These are phyloP conservation scores for Flaveria robusta DNA, from an alignment of 129 eudicot genomes.

Conservation along the genomic window DNA sequence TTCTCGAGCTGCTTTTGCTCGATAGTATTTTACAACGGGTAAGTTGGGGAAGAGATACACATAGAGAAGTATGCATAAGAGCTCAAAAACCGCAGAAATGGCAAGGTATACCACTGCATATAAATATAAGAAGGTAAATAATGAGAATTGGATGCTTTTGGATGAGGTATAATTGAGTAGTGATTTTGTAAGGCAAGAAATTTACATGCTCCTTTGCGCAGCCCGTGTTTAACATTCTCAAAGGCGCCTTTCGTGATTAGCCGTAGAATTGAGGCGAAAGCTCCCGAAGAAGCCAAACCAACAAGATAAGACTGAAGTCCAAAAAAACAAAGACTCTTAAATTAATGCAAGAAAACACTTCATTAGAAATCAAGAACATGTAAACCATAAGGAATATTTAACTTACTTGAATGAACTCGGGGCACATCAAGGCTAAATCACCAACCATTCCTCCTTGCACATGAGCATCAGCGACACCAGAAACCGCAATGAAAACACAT, in stretches of 20 bases:
- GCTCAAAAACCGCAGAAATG: neutral
- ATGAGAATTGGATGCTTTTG: neutral
- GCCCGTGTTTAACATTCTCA: conserved; percentile 7
- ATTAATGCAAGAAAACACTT: neutral
- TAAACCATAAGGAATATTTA: neutral
- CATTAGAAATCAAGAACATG: neutral
- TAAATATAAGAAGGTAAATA: neutral
- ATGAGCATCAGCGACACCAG: conserved; percentile 35
- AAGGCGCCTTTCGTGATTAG: conserved; percentile 16
- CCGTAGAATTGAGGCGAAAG: conserved; percentile 10
- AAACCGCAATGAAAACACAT: conserved; percentile 25
- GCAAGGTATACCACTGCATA: conserved; percentile 17
- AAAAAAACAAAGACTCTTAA: too few species aligned
- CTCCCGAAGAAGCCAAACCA: conserved; percentile 8
- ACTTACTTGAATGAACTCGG: conserved; percentile 19
- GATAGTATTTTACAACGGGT: conserved; percentile 16
- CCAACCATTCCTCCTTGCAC: conserved; percentile 38
- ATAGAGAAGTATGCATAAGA: conserved; percentile 7
- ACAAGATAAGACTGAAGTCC: conserved; percentile 4
- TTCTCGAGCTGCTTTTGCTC: conserved; percentile 23
- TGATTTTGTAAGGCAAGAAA: neutral
- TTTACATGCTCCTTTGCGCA: conserved; percentile 23
- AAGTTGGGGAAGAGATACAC: conserved; percentile 9
- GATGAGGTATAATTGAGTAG: neutral
- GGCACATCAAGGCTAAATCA: conserved; percentile 24